phyloP scores from a whole-genome alignment of 1,139 yeast species.

The Lodderomyces margitis region DNA sequence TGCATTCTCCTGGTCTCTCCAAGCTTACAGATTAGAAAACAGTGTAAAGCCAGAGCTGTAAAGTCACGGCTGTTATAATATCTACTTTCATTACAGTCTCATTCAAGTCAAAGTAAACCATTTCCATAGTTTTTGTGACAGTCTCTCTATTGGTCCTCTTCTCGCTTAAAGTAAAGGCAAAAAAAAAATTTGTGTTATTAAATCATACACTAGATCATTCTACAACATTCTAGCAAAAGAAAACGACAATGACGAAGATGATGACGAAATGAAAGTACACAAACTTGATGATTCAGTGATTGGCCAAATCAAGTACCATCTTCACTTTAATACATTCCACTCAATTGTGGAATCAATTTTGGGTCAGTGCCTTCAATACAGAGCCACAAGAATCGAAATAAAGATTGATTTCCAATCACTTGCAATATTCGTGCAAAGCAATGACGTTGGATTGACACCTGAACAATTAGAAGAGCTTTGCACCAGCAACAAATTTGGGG shows the following conservation, averaged over 20 bases:
- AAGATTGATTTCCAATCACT: conserved; percentile 56
- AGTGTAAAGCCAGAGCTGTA: background rate
- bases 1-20: too few relatives aligned
- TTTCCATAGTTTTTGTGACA: too few relatives aligned
- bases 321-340: conserved; percentile 16
- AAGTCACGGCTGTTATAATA: too few relatives aligned
- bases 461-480: conserved; percentile 53
- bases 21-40: too few relatives aligned
- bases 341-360: conserved; percentile 69
- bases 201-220: too few relatives aligned
- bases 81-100: too few relatives aligned
- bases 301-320: conserved; percentile 16
- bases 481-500: background rate
- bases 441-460: conserved; percentile 70
- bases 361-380: conserved; percentile 80
- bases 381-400: conserved; percentile 60
- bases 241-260: background rate
- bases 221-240: background rate
- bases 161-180: too few relatives aligned
- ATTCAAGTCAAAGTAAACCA: too few relatives aligned
- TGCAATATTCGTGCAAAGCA: conserved; percentile 68
- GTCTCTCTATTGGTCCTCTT: too few relatives aligned
- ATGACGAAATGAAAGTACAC: background rate
- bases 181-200: too few relatives aligned
- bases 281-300: conserved; percentile 14